Conservation (phyloP, 441 rosid species). For the Gossypium lobatum region DNA sequence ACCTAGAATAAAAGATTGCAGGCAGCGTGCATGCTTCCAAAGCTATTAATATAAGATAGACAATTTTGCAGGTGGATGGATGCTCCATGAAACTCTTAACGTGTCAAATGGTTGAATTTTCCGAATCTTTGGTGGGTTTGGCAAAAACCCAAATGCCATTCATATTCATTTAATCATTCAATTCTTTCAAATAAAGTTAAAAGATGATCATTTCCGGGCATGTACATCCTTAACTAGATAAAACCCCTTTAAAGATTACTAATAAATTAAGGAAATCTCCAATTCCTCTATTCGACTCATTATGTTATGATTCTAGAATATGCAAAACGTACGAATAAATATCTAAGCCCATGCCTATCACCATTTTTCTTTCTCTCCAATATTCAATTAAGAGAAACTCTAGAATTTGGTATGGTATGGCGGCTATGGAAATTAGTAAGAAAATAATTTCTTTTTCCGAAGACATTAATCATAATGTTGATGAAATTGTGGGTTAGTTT, state of each 20-base stretch:
- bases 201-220: not conserved
- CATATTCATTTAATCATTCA: not conserved
- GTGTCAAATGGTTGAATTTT: slow-evolving; percentile 7
- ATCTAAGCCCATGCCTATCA: no score
- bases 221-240: not conserved
- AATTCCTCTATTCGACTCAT: not conserved
- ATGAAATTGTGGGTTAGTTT: no score
- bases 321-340: no score
- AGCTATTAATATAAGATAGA: not conserved
- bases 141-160: slow-evolving; percentile 10
- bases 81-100: not conserved
- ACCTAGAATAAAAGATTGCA: not conserved
- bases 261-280: not conserved
- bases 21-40: not conserved
- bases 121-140: slow-evolving; percentile 19
- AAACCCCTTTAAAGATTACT: not conserved
- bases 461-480: no score
- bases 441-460: no score
- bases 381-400: no score
- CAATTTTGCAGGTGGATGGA: not conserved
- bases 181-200: no score
- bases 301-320: not conserved
- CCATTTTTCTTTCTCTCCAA: no score
- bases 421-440: no score
- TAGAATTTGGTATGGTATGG: no score